Base-by-base conservation (phyloP, 768 basidiomycete species). In the Astraeus odoratus region DNA sequence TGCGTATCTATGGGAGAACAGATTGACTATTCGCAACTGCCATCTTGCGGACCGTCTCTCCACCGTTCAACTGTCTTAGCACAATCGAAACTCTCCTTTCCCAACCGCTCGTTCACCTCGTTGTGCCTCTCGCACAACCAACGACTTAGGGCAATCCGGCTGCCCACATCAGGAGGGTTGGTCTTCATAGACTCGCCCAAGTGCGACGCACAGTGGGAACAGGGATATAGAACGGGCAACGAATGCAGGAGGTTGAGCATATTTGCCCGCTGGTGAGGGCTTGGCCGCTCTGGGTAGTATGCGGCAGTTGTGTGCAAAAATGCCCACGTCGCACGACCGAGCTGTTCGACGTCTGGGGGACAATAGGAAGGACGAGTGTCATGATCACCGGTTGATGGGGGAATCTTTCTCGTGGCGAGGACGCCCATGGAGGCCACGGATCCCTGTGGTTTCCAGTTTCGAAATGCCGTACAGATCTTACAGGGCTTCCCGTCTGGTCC, bases 41-140 rank as follows among this genome's bases (percentile, higher is more conserved):
- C 92, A 64, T 97, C 90, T 4, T 63, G 54, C 19, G 89, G 87
- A 1, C 93, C 95, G 62, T 94, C 89, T 69, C 75, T 87, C 95
- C 95, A 98, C 56, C 94, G 71, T 70, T 90, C 84, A 52, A 87
- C 84, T 37, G 85, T 78, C 60, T 78, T 89, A 26, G 66, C 58
- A 61, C 95, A 98, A 61, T 91, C 81, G 65, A 97, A 97, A 43
- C 35, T 61, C 47, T 73, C 71, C 74, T 96, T 97, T 33, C 92
- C 91, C 26, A 97, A 68, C 63, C 81, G 78, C 60, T 73, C 72
- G 57, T 95, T 98, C 46, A 97, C 93, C 58, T 86, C 85, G 57
- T 98, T 98, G 61, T 98, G 95, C 55, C 86, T 71, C 65, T 86
- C 77, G 58, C 95, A 97, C 50, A 98, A 71, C 94, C 93, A 97